Base-by-base conservation (phyloP, 2,329 filamentous ascomycete species). In the Beauveria sp. region DNA sequence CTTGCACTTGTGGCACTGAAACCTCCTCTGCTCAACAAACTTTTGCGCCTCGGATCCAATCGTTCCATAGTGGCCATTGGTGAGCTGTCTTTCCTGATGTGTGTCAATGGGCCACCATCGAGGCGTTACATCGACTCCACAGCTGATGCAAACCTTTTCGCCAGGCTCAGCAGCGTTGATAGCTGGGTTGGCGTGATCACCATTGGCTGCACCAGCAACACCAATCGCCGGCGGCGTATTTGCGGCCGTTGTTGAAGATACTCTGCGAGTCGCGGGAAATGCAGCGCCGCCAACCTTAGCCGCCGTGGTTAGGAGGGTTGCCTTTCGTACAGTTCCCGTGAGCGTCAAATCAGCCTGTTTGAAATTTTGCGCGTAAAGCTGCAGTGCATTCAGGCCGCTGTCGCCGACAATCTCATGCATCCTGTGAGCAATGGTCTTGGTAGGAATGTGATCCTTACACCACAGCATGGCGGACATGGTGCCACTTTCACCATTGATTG, bases 281-380 rank as follows among this genome's bases (percentile, higher is more conserved):
- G 63, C 75, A 68, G 73, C 69, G 38, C 71, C 69, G 2, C 75
- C 73, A 68, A 74, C 75, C 70, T 87, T 90, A 14, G 83, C 82
- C 30, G 84, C 85, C 56, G 84, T 81, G 61, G 84, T 85, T 70
- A 88, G 83, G 47, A 95, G 82, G 63, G 91, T 95, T 24, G 95
- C 93, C 74, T 96, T 97, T 60, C 95, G 88, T 24, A 95, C 91
- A 20, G 93, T 97, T 30, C 95, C 95, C 2, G 93, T 97, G 67
- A 97, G 78, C 3, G 90, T 86, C 46, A 93, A 82, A 71, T 99
- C 95, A 9, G 95, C 93, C 75, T 98, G 93, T 74, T 99, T 99
- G 79, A 91, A 97, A 62, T 88, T 92, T 66, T 88, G 88, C 50
- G 89, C 90, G 71, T 90, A 99, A 28, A 96, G 80, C 72, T 97